Evolutionary conservation across 768 basidiomycete genomes (phyloP), one percentile per base, ranked within the genome.

Genomic region (Naganishia randhawae): DNA sequence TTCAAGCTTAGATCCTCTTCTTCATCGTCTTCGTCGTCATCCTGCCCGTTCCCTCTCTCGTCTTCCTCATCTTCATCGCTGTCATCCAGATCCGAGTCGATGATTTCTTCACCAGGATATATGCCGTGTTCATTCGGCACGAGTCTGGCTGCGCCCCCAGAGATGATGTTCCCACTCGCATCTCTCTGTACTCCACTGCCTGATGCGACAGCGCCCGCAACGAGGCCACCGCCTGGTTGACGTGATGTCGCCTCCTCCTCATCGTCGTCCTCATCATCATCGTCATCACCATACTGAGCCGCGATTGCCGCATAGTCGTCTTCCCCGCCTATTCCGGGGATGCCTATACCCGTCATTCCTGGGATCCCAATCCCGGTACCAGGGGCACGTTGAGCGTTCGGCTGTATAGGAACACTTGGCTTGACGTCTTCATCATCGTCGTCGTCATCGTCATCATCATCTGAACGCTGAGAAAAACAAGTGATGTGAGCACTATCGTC

Each of bases 61-160:
- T 85, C 86, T 62, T 92, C 89, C 7, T 89, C 89, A 71, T 96
- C 94, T 32, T 83, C 82, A 39, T 84, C 83, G 0, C 90, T 90
- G 76, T 97, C 94, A 81, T 99, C 96, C 51, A 99, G 81, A 75
- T 99, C 96, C 65, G 92, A 95, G 75, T 94, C 95, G 79, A 99
- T 98, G 17, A 88, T 89, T 76, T 99, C 95, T 33, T 80, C 79
- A 14, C 81, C 80, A 6, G 78, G 81, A 62, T 77, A 73, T 69
- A 76, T 73, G 37, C 80, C 81, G 19, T 78, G 76, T 29, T 74
- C 80, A 65, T 81, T 80, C 1, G 80, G 76, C 52, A 57, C 66
- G 14, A 50, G 35, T 31, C 53, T 55, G 25, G 41, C 67, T 16
- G 67, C 45, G 22, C 52, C 41, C 14, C 67, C 67, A 2, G 51